phyloP scores from a whole-genome alignment of 139 green algal genomes.

The Tetradesmus obliquus region DNA sequence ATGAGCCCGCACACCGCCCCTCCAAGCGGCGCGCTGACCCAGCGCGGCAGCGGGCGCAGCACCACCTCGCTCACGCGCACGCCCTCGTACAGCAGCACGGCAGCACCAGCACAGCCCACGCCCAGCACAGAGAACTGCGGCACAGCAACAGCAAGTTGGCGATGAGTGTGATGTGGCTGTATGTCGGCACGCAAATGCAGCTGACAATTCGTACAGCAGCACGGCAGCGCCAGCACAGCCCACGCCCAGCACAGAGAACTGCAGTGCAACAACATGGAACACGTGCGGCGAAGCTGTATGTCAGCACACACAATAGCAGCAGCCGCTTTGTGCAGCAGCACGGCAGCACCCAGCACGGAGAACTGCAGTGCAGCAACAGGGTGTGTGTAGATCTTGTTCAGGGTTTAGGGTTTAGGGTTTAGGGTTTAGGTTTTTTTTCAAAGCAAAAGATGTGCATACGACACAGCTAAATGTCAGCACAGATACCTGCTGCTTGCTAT shows the following conservation, averaged over 20 bases:
- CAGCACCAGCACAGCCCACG: constrained; percentile 62
- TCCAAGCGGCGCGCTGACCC: constrained; percentile 53
- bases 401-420: no score
- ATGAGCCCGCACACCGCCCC: constrained; percentile 63
- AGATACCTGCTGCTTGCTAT: neutral
- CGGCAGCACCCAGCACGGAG: constrained; percentile 58
- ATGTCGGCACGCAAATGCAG: no score
- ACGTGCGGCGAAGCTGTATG: neutral
- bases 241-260: constrained; percentile 66
- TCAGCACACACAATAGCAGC: no score
- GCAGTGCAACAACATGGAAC: neutral
- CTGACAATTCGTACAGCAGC: constrained; percentile 58
- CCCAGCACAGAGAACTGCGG: constrained; percentile 65
- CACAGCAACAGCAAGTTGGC: neutral
- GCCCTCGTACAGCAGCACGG: constrained; percentile 70
- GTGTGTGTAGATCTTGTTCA: no score
- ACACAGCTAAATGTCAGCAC: neutral
- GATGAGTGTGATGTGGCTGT: no score
- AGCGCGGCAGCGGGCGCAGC: constrained; percentile 68
- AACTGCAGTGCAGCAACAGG: constrained; percentile 4
- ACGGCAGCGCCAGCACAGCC: constrained; percentile 64
- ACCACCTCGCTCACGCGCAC: constrained; percentile 73
- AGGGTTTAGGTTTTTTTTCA: no score
- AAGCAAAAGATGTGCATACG: no score
- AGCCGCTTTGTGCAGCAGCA: constrained; percentile 62